Evolutionary conservation across 768 basidiomycete species (phyloP).

Genomic region (Collybiopsis luxurians): DNA sequence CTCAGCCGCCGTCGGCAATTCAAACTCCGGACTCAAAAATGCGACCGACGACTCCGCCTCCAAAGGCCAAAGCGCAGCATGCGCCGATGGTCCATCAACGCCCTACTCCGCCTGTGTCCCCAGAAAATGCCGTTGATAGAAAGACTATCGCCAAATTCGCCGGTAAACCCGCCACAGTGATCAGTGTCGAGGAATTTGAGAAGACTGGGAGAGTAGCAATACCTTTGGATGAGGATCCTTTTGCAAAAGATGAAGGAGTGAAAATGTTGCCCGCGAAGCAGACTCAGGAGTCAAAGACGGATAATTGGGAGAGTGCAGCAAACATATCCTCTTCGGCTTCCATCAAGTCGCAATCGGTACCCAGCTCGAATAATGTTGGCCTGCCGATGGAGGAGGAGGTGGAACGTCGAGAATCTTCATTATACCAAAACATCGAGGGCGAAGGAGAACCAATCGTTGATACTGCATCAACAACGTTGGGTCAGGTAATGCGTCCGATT

Average conservation of each 20-base stretch:
- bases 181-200: slow-evolving; percentile 5
- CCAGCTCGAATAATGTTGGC: no score
- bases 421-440: no score
- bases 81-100: slow-evolving; percentile 23
- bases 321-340: no score
- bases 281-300: neutral
- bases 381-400: no score
- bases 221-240: slow-evolving; percentile 50
- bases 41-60: neutral
- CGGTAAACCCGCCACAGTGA: slow-evolving; percentile 14
- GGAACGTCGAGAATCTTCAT: no score
- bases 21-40: neutral
- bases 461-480: neutral
- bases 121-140: slow-evolving; percentile 8
- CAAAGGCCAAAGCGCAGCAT: slow-evolving; percentile 15
- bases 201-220: slow-evolving; percentile 24
- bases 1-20: neutral
- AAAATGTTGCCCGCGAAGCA: slow-evolving; percentile 32
- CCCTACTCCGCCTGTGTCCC: slow-evolving; percentile 22
- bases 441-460: no score
- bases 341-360: no score
- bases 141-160: neutral
- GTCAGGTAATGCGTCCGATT: neutral
- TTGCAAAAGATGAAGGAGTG: slow-evolving; percentile 54
- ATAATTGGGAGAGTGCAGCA: no score